Conservation (phyloP, 352 stramenopile genomes). For the Albugo candida region DNA sequence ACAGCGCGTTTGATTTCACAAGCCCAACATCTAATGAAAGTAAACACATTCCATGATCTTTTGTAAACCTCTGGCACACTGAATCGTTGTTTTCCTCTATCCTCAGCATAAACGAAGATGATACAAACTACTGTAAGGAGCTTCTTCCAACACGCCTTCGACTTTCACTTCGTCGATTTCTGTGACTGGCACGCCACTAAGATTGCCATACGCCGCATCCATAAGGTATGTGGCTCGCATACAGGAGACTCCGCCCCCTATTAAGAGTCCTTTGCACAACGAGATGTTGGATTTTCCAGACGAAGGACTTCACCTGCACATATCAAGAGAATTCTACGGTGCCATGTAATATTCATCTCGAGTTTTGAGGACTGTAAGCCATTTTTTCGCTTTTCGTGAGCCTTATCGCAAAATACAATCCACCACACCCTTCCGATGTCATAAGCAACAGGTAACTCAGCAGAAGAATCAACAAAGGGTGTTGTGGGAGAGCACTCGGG, state of each 20-base stretch:
- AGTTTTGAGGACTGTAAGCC: conserved; percentile 91
- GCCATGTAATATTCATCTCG: conserved; percentile 98
- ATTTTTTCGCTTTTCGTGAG: conserved; percentile 10
- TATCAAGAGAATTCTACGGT: conserved; percentile 94
- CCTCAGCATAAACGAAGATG: conserved; percentile 67
- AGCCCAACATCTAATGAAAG: conserved; percentile 32
- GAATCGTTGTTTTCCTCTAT: conserved; percentile 77
- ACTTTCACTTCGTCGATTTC: conserved; percentile 46
- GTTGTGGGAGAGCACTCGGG: too few relatives aligned
- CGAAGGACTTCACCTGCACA: conserved; percentile 57
- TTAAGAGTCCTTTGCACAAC: conserved; percentile 69
- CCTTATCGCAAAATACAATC: conserved; percentile 32
- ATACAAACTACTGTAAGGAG: conserved; percentile 68
- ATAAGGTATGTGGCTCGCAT: conserved; percentile 70
- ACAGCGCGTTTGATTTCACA: too few relatives aligned
- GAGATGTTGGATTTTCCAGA: conserved; percentile 58
- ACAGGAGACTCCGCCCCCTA: conserved; percentile 69
- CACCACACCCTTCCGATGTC: conserved; percentile 61
- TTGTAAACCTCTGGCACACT: conserved; percentile 73
- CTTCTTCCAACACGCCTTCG: conserved; percentile 42
- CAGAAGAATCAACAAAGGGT: too few relatives aligned
- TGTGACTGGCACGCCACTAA: conserved; percentile 70
- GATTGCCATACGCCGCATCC: conserved; percentile 52
- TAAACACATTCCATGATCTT: conserved; percentile 77
- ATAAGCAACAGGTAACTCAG: conserved; percentile 5